phyloP scores from a whole-genome alignment of 2,329 filamentous ascomycete species.

The Exophiala xenobiotica region DNA sequence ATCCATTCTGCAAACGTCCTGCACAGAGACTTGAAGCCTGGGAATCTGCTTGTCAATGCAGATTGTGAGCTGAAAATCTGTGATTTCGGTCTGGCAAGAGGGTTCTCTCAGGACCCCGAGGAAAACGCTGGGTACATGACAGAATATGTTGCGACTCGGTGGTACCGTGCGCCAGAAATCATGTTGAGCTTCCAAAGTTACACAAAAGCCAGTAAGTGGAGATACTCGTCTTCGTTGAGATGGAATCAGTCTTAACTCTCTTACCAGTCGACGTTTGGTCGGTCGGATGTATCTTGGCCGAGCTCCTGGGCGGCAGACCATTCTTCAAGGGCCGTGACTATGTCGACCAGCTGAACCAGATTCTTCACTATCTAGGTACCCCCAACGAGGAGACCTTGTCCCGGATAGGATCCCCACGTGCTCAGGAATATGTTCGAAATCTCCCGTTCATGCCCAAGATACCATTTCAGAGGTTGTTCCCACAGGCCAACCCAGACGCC shows the following conservation, averaged over 20 bases:
- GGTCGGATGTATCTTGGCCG: conserved; percentile 94
- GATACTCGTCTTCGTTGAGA: conserved; percentile 3
- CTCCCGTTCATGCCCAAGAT: conserved; percentile 93
- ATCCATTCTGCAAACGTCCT: conserved; percentile 98
- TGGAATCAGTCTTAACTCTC: conserved; percentile 5
- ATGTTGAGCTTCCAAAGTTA: conserved; percentile 99
- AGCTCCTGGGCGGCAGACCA: conserved; percentile 89
- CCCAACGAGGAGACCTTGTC: conserved; percentile 92
- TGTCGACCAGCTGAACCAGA: conserved; percentile 98
- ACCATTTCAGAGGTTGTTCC: conserved; percentile 83
- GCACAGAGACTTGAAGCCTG: conserved; percentile 94
- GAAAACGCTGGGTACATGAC: conserved; percentile 99
- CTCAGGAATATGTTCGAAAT: conserved; percentile 98
- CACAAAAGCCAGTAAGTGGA: conserved; percentile 97
- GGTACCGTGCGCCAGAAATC: conserved; percentile 98
- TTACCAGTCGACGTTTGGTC: conserved; percentile 93
- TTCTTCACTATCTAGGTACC: conserved; percentile 94
- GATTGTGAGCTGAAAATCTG: conserved; percentile 99
- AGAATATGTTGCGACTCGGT: conserved; percentile 96
- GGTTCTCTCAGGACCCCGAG: conserved; percentile 94
- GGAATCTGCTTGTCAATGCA: conserved; percentile 95
- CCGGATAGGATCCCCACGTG: conserved; percentile 90
- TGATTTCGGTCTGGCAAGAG: conserved; percentile 93
- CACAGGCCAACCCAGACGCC: conserved; percentile 91
- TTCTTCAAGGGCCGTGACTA: conserved; percentile 99